phyloP scores from a whole-genome alignment of 495 filamentous ascomycete genomes.

The Antarctomyces pellizariae region DNA sequence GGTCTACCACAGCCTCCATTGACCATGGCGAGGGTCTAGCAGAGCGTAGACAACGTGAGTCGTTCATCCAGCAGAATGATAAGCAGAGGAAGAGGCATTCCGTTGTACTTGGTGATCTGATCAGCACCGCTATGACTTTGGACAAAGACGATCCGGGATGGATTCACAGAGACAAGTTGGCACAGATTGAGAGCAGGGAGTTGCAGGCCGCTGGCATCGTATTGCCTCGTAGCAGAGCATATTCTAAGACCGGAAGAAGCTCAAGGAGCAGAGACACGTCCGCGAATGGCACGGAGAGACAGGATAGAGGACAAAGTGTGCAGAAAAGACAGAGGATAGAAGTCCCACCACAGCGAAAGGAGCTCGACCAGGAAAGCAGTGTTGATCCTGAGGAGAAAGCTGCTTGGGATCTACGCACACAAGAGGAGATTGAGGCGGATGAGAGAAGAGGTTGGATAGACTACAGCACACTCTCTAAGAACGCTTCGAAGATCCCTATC shows the following conservation, averaged over 20 bases:
- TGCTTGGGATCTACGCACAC: slow-evolving; percentile 48
- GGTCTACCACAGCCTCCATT: no score
- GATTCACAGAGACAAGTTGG: slow-evolving; percentile 94
- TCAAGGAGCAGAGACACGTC: slow-evolving; percentile 28
- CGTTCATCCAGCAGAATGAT: no score
- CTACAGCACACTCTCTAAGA: slow-evolving; percentile 16
- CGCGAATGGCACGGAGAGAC: slow-evolving; percentile 15
- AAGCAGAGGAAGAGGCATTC: slow-evolving; percentile 9
- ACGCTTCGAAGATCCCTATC: slow-evolving; percentile 58
- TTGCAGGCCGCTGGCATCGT: slow-evolving; percentile 67
- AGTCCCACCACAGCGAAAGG: slow-evolving; percentile 22
- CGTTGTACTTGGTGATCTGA: no score
- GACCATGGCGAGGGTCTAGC: no score
- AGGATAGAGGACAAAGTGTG: slow-evolving; percentile 12
- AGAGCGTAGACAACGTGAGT: no score
- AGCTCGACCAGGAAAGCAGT: slow-evolving; percentile 15
- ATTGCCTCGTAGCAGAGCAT: slow-evolving; percentile 34
- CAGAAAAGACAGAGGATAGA: slow-evolving; percentile 21
- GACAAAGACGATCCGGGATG: slow-evolving; percentile 45
- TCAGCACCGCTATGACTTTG: background rate
- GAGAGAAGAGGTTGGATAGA: slow-evolving; percentile 20
- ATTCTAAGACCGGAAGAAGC: slow-evolving; percentile 32
- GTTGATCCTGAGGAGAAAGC: slow-evolving; percentile 15
- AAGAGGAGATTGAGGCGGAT: slow-evolving; percentile 60
- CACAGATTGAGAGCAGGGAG: slow-evolving; percentile 79